Base-by-base conservation (phyloP, 2,329 filamentous ascomycete genomes). In the Truncatella angustata region DNA sequence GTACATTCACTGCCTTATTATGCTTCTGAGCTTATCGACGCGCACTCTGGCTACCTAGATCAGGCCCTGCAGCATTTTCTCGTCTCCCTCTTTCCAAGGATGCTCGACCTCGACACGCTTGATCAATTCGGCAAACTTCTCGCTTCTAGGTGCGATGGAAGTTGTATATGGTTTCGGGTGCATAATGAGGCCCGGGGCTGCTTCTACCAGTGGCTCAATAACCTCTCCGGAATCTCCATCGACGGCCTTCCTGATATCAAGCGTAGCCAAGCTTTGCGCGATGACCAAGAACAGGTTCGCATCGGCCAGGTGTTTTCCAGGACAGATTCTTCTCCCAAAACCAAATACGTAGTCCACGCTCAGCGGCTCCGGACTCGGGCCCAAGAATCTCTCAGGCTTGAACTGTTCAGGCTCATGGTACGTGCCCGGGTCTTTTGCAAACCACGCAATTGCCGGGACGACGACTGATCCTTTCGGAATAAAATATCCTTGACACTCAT, bases 231-330 rank as follows among this genome's bases (percentile, higher is more conserved):
- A 70, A 1, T 64, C 68, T 30, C 71, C 63, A 26, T 73, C 69
- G 2, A 71, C 51, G 0, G 57, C 54, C 50, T 74, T 74, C 9
- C 52, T 55, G 12, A 80, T 68, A 4, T 67, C 62, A 47, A 78
- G 77, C 0, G 71, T 72, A 0, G 73, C 62, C 12, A 79, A 60
- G 0, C 67, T 63, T 37, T 72, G 71, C 2, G 67, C 72, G 24
- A 58, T 35, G 12, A 50, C 55, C 12, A 58, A 16, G 39, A 50
- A 58, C 37, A 58, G 34, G 11, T 49, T 50, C 3, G 48, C n/a
- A 24, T 58, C 56, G 10, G 55, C 56, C 12, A 58, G 49, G 23
- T 50, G 30, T 24, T 52, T 35, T 1, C 56, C 56, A 0, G 55
- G 55, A 40, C 56, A 57, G 14, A 49, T 48, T 1, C 56, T 50